A percentile compares a stretch with the other conserved stretches of the same genome.
phyloP scores from a whole-genome alignment of 345 rosid species.

The Brassica nigra region DNA sequence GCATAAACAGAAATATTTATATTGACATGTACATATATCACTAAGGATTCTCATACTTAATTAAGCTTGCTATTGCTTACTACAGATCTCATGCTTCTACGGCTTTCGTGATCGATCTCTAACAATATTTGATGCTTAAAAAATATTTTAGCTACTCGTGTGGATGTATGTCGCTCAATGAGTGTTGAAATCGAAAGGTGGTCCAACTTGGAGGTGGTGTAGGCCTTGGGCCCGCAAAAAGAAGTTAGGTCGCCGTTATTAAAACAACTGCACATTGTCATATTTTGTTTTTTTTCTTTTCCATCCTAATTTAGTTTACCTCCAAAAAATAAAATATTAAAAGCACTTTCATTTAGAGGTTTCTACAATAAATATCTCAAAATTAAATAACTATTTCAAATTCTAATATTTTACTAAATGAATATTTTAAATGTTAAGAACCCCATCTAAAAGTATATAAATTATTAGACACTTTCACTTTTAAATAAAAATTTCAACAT shows the following conservation, averaged over 20 bases:
- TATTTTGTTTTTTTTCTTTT: background rate
- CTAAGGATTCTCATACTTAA: background rate
- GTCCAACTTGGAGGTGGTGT: constrained; percentile 36
- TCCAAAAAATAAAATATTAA: background rate
- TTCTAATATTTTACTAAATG: background rate
- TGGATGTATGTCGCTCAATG: constrained; percentile 13
- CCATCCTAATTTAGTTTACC: background rate
- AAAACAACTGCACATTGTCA: constrained; percentile 36
- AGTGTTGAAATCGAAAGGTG: constrained; percentile 34
- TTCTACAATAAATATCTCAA: background rate
- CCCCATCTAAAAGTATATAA: background rate
- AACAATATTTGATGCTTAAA: background rate
- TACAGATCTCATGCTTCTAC: background rate
- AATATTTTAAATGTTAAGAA: background rate
- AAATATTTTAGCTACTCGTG: background rate
- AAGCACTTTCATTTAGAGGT: background rate
- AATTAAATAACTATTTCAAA: background rate
- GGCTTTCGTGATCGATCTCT: background rate
- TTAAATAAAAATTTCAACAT: background rate
- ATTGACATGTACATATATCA: background rate
- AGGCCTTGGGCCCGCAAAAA: constrained; percentile 28
- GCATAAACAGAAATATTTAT: no score
- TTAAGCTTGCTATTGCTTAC: background rate
- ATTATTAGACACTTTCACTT: background rate
- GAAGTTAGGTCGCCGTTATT: constrained; percentile 40